phyloP scores from a whole-genome alignment of 768 basidiomycete species.

The Leccinum imitatum region DNA sequence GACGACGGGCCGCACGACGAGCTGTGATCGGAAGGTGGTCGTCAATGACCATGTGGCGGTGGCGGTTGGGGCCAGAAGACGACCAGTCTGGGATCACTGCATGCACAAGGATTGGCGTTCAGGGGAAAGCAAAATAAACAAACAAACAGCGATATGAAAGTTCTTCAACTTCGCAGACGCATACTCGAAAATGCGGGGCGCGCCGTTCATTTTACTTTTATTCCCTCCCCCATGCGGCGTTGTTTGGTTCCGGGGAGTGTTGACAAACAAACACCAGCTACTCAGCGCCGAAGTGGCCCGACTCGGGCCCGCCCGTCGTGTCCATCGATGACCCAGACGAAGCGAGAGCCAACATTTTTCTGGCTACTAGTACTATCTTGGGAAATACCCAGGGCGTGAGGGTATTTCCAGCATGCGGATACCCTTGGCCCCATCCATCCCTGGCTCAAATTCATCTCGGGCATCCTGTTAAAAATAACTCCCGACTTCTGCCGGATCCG shows the following conservation, averaged over 20 bases:
- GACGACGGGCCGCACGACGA: not conserved
- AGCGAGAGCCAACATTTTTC: not conserved
- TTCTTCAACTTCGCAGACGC: constrained; percentile 11
- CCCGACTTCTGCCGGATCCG: constrained; percentile 18
- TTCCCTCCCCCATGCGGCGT: constrained; percentile 8
- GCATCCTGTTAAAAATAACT: constrained; percentile 6
- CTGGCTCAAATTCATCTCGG: not conserved
- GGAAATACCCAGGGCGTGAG: not conserved
- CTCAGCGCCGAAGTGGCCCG: not conserved
- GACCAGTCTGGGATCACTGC: constrained; percentile 9
- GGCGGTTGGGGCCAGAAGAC: not conserved
- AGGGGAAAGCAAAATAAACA: not conserved
- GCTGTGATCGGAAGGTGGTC: not conserved
- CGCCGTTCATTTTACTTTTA: not conserved
- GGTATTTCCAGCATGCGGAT: constrained; percentile 1
- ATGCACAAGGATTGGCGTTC: constrained; percentile 18
- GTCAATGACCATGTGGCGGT: not conserved
- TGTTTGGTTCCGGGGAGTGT: constrained; percentile 17
- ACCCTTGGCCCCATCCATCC: constrained; percentile 24
- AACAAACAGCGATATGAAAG: constrained; percentile 5
- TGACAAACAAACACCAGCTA: constrained; percentile 11
- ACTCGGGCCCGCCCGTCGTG: not conserved
- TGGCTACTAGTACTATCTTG: not conserved
- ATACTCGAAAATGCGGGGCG: constrained; percentile 4
- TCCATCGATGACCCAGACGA: not conserved